A percentile compares a stretch with the other conserved stretches of the same genome.
phyloP scores from a whole-genome alignment of 768 basidiomycete species.

The Tephrocybe sp. region DNA sequence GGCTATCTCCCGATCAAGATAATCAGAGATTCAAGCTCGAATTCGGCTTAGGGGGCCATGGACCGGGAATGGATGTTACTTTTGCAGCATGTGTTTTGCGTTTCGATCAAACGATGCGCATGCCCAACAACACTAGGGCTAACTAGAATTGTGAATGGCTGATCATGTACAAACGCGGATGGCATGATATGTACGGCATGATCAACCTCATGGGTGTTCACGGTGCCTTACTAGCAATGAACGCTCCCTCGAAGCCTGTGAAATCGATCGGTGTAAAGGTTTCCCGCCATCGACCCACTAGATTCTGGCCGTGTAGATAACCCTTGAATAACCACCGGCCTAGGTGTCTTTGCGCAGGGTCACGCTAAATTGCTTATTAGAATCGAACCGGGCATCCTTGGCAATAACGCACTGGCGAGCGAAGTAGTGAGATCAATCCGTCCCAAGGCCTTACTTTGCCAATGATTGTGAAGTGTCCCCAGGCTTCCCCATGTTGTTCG shows the following conservation, averaged over 20 bases:
- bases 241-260: slow-evolving; percentile 52
- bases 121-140: no score
- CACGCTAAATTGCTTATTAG: slow-evolving; percentile 25
- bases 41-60: slow-evolving; percentile 14
- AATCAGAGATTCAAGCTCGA: slow-evolving; percentile 16
- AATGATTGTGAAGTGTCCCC: slow-evolving; percentile 46
- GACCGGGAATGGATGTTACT: slow-evolving; percentile 15
- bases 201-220: not conserved
- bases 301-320: slow-evolving; percentile 47
- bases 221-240: slow-evolving; percentile 37
- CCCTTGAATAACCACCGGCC: slow-evolving; percentile 55
- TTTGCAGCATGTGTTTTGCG: slow-evolving; percentile 7
- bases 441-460: slow-evolving; percentile 56
- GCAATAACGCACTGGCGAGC: slow-evolving; percentile 38
- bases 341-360: slow-evolving; percentile 25
- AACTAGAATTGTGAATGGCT: not conserved
- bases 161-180: not conserved
- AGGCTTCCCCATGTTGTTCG: slow-evolving; percentile 44
- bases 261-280: slow-evolving; percentile 37
- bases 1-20: slow-evolving; percentile 22
- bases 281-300: slow-evolving; percentile 58
- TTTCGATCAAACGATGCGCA: no score
- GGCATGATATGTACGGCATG: not conserved
- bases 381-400: not conserved
- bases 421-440: slow-evolving; percentile 46